Percentiles rank a stretch among this genome's conserved stretches.
phyloP scores from a whole-genome alignment of 768 basidiomycete genomes.

The Jaapia argillacea region DNA sequence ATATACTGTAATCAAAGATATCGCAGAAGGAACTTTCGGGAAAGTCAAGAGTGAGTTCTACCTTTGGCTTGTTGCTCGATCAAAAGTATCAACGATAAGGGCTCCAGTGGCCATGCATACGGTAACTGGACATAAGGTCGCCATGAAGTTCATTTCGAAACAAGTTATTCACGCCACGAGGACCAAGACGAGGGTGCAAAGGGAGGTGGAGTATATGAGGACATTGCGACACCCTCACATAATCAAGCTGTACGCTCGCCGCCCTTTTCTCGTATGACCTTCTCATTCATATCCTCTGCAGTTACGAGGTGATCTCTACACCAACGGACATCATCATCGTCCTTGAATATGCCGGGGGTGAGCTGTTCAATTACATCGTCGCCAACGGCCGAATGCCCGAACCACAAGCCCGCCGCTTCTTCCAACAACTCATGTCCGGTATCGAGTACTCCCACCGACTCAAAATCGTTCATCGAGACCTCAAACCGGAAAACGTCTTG shows the following conservation, averaged over 20 bases:
- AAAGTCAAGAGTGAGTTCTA: conserved; percentile 94
- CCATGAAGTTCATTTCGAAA: conserved; percentile 96
- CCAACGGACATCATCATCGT: conserved; percentile 97
- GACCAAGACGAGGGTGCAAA: conserved; percentile 85
- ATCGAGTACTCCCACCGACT: conserved; percentile 95
- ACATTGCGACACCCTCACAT: conserved; percentile 93
- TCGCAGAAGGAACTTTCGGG: conserved; percentile 96
- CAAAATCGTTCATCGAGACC: conserved; percentile 95
- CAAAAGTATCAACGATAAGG: conserved; percentile 6
- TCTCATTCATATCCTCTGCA: conserved; percentile 15
- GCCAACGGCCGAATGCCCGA: conserved; percentile 89
- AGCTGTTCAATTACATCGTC: conserved; percentile 98
- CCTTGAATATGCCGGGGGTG: conserved; percentile 91
- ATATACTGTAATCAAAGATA: conserved; percentile 79
- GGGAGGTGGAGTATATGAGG: conserved; percentile 96
- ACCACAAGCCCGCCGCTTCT: conserved; percentile 81
- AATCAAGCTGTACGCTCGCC: conserved; percentile 76
- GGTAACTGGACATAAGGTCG: conserved; percentile 90
- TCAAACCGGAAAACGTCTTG: conserved; percentile 95
- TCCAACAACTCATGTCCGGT: conserved; percentile 96
- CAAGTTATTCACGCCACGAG: conserved; percentile 86
- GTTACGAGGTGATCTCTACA: conserved; percentile 87
- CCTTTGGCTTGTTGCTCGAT: neutral
- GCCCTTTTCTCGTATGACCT: conserved; percentile 6
- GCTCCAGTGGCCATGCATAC: conserved; percentile 82